Percentiles rank a stretch among this genome's conserved stretches.
These are phyloP conservation scores for Leccinum brunneo-olivaceum DNA, from an alignment of 1,284 basidiomycete species.

Conservation along the genomic window DNA sequence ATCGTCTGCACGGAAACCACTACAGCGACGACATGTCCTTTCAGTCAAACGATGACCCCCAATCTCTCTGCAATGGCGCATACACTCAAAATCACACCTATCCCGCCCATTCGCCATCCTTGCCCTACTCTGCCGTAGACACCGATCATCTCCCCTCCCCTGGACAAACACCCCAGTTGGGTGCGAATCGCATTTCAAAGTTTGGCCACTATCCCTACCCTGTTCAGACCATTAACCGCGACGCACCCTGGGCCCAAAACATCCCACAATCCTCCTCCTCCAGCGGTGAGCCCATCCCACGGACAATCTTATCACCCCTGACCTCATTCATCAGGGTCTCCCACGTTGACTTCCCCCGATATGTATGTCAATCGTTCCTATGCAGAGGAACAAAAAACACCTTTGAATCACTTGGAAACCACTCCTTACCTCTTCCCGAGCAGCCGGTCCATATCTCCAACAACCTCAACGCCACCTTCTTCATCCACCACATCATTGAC, in stretches of 20 bases:
- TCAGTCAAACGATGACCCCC: conserved; percentile 39
- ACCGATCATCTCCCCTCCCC: conserved; percentile 35
- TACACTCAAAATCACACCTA: conserved; percentile 38
- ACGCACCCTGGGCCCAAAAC: conserved; percentile 44
- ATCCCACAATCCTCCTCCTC: conserved; percentile 40
- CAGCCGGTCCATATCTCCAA: conserved; percentile 69
- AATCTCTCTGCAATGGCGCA: conserved; percentile 37
- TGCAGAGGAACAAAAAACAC: conserved; percentile 56
- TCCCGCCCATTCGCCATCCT: conserved; percentile 41
- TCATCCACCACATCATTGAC: conserved; percentile 59
- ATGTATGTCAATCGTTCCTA: conserved; percentile 50
- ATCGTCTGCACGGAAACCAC: conserved; percentile 29
- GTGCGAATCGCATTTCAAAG: conserved; percentile 40
- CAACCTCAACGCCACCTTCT: conserved; percentile 58
- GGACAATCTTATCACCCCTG: conserved; percentile 41
- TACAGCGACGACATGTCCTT: conserved; percentile 39
- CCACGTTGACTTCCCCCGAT: conserved; percentile 51
- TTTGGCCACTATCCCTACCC: conserved; percentile 52
- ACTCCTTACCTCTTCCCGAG: conserved; percentile 59
- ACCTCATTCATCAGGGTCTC: conserved; percentile 53
- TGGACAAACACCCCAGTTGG: conserved; percentile 32
- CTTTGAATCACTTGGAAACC: conserved; percentile 48
- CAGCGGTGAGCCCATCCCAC: conserved; percentile 37
- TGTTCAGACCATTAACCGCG: conserved; percentile 44
- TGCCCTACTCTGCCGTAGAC: conserved; percentile 39